These are phyloP conservation scores for Hygrophila difformis DNA, from an alignment of 257 asterid species.

Conservation along the genomic window DNA sequence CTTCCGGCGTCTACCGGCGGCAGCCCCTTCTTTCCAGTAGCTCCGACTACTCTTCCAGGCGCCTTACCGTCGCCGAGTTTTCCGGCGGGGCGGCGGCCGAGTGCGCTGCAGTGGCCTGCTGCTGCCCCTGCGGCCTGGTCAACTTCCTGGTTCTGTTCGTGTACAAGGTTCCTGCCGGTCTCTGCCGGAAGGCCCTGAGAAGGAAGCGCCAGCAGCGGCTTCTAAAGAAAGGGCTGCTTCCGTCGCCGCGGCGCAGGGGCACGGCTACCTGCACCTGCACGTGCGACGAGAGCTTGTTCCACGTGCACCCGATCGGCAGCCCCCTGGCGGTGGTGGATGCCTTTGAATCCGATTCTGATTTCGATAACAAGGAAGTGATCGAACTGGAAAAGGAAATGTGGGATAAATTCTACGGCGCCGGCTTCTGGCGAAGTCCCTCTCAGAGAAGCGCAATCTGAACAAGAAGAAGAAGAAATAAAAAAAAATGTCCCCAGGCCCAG, in stretches of 20 bases:
- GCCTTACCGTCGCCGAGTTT: not conserved
- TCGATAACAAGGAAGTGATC: conserved; percentile 19
- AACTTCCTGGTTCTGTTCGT: conserved; percentile 36
- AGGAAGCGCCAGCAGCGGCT: conserved; percentile 17
- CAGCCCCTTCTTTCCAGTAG: not conserved
- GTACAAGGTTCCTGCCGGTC: conserved; percentile 46
- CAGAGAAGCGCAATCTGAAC: conserved; percentile 25
- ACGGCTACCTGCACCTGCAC: conserved; percentile 13
- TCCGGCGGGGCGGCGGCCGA: conserved; percentile 26
- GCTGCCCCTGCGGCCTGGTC: conserved; percentile 49
- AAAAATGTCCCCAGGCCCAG: too few species aligned
- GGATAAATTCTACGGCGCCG: conserved; percentile 44
- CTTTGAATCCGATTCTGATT: not conserved
- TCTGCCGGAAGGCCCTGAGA: conserved; percentile 35
- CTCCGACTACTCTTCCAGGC: not conserved
- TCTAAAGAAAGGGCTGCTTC: conserved; percentile 18
- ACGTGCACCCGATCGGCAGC: conserved; percentile 2
- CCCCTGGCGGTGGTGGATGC: conserved; percentile 5
- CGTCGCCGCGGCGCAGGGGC: too few species aligned
- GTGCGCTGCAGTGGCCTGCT: conserved; percentile 54
- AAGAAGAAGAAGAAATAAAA: too few species aligned
- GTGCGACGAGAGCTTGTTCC: conserved; percentile 2
- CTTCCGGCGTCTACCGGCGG: not conserved
- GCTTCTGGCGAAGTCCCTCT: conserved; percentile 55
- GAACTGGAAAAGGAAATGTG: conserved; percentile 53